Evolutionary conservation across 1,139 yeast species (phyloP), one percentile per base, ranked within the genome.

Genomic region (Candida albicans): DNA sequence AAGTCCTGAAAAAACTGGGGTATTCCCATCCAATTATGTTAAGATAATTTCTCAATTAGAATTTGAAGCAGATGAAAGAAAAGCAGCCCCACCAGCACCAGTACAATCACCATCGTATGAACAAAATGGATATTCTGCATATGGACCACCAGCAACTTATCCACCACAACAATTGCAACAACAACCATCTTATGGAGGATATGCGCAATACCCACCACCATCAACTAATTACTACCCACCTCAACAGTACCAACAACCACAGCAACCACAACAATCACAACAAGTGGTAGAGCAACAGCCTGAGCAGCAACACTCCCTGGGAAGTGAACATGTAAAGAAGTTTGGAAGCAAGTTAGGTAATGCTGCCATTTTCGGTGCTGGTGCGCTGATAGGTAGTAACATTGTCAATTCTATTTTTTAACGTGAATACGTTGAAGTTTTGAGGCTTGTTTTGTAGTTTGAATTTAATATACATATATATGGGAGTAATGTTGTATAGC

Each of bases 281-380:
- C 51, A 45, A 15, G 46, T 35, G 6, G 42, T 40, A 3, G 52
- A 52, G 35, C 53, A 48, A 32, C 52, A 45, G 24, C 55, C 37
- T 28, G 56, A 45, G 46, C 60, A 57, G 52, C 63, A 56, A 28
- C 61, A 64, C 36, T 56, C 35, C 6, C 22, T 13, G 37, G 60
- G 52, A 15, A 64, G 61, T 39, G 67, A 61, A 7, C 74, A 69
- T 8, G 60, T 86, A 43, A 82, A 79, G 62, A 84, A 78, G 61
- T 81, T 88, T 56, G 97, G 97, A 14, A 75, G 87, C 46, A 85
- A 87, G 65, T 70, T 91, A 43, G 97, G 97, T 43, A 84, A 89
- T 55, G 97, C 97, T 6, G 95, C 95, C 26, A 81, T 91, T 47
- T 91, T 89, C 54, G 98, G 98, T 65, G 98, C 97, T 15, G 99